Evolutionary conservation across 306 rosid genomes (phyloP).

Genomic region (Carpinus viminea): DNA sequence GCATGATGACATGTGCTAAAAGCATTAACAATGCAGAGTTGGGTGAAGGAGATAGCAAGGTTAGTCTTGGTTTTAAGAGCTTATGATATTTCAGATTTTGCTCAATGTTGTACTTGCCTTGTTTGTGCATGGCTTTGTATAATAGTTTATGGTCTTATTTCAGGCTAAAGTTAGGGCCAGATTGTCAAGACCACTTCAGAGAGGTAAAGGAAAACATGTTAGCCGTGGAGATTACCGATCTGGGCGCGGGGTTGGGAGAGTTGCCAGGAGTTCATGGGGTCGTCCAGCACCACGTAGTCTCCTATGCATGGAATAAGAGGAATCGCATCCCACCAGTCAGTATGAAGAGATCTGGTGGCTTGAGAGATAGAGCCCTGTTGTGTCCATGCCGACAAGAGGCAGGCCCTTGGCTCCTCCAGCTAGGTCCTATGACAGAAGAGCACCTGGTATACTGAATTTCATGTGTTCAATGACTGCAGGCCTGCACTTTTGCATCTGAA

Average conservation of each 20-base stretch:
- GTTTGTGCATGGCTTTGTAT: conserved; percentile 16
- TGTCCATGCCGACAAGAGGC: conserved; percentile 62
- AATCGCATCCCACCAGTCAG: conserved; percentile 58
- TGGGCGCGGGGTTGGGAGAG: conserved; percentile 52
- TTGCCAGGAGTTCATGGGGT: conserved; percentile 71
- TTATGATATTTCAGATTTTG: background rate
- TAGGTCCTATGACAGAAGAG: conserved; percentile 85
- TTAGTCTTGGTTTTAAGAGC: conserved; percentile 30
- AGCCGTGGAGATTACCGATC: conserved; percentile 75
- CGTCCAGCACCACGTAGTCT: conserved; percentile 63
- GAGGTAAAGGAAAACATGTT: conserved; percentile 80
- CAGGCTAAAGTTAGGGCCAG: conserved; percentile 98
- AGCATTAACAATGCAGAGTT: conserved; percentile 84
- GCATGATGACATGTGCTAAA: conserved; percentile 88
- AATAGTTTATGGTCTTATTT: conserved; percentile 19
- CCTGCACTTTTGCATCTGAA: conserved; percentile 10
- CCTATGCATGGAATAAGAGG: conserved; percentile 70
- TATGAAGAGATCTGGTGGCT: conserved; percentile 58
- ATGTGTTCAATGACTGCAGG: background rate
- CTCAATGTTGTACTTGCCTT: background rate
- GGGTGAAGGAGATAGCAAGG: conserved; percentile 94
- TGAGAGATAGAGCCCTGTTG: conserved; percentile 78
- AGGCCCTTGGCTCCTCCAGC: conserved; percentile 73
- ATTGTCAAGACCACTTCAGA: conserved; percentile 92
- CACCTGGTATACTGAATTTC: conserved; percentile 54